phyloP scores from a whole-genome alignment of 371 early-diverging fungal species.

The Mucor mucedo region DNA sequence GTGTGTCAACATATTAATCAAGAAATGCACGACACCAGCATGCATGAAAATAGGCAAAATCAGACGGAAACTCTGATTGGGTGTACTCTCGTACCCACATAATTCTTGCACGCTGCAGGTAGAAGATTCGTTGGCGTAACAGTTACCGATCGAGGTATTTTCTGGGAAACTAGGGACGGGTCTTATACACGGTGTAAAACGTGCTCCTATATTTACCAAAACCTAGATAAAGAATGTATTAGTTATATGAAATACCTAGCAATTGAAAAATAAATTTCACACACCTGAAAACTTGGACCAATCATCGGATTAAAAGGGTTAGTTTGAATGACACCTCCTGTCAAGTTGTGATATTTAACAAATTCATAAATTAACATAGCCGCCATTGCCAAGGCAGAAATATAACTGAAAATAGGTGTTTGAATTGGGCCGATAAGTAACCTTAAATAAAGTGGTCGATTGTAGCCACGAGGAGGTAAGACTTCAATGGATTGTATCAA shows the following conservation, averaged over 20 bases:
- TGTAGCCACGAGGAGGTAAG: constrained; percentile 23
- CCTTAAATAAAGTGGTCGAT: constrained; percentile 20
- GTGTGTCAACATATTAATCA: constrained; percentile 80
- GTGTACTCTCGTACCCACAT: constrained; percentile 60
- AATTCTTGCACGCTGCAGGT: constrained; percentile 56
- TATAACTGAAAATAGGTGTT: constrained; percentile 58
- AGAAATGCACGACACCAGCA: constrained; percentile 81
- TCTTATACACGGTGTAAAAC: constrained; percentile 69
- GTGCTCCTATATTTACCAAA: constrained; percentile 60
- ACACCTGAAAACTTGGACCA: constrained; percentile 63
- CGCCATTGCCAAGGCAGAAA: constrained; percentile 59
- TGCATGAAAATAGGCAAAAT: constrained; percentile 87
- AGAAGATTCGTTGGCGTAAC: constrained; percentile 30
- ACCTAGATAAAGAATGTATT: constrained; percentile 23
- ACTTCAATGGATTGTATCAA: constrained; percentile 1
- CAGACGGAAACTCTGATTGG: constrained; percentile 84
- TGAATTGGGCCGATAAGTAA: constrained; percentile 41
- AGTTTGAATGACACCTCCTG: constrained; percentile 57
- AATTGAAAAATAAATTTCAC: background rate
- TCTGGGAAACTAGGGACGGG: constrained; percentile 40
- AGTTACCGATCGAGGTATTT: constrained; percentile 18
- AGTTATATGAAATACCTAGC: too few relatives aligned
- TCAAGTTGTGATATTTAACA: constrained; percentile 55
- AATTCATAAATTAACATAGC: constrained; percentile 61
- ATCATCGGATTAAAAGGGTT: constrained; percentile 67